These are phyloP conservation scores for Edaphochlamys debaryana DNA, from an alignment of 139 green algal genomes.

Conservation along the genomic window DNA sequence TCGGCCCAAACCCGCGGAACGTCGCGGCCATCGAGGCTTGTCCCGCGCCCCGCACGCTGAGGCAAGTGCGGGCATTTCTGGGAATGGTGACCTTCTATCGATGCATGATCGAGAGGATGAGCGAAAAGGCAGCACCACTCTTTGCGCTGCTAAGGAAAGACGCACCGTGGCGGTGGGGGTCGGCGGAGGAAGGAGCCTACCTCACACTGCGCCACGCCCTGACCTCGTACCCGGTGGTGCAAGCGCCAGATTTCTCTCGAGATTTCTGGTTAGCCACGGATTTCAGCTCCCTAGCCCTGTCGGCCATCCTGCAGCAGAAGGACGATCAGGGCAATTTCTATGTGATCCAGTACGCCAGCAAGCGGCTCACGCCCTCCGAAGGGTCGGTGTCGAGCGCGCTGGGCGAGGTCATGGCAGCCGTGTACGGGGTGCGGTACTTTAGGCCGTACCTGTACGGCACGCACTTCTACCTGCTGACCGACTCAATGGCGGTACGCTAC, in stretches of 20 bases:
- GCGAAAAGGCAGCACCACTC: neutral
- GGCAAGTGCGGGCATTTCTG: neutral
- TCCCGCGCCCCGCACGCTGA: no score
- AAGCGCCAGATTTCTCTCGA: neutral
- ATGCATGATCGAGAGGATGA: neutral
- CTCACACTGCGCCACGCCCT: neutral
- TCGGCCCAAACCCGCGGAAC: no score
- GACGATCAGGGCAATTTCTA: neutral
- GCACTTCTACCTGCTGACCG: slow-evolving; percentile 32
- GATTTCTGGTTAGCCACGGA: neutral
- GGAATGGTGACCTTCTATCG: neutral
- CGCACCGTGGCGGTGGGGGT: neutral
- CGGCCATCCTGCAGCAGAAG: neutral
- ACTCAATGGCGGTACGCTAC: slow-evolving; percentile 28
- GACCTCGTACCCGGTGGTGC: neutral
- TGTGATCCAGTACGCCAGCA: slow-evolving; percentile 11
- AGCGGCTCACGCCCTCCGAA: slow-evolving; percentile 1
- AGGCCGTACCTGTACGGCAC: slow-evolving; percentile 6
- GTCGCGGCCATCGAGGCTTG: no score
- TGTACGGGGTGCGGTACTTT: slow-evolving; percentile 29
- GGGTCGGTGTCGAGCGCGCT: slow-evolving; percentile 5
- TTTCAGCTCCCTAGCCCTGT: neutral
- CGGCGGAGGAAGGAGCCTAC: neutral
- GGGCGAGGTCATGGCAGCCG: slow-evolving; percentile 36
- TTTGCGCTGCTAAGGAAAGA: neutral